Percentiles rank a stretch among this genome's conserved stretches.
These are phyloP conservation scores for Lecanicillium sp. DNA, from an alignment of 2,329 filamentous ascomycete genomes.

Conservation along the genomic window DNA sequence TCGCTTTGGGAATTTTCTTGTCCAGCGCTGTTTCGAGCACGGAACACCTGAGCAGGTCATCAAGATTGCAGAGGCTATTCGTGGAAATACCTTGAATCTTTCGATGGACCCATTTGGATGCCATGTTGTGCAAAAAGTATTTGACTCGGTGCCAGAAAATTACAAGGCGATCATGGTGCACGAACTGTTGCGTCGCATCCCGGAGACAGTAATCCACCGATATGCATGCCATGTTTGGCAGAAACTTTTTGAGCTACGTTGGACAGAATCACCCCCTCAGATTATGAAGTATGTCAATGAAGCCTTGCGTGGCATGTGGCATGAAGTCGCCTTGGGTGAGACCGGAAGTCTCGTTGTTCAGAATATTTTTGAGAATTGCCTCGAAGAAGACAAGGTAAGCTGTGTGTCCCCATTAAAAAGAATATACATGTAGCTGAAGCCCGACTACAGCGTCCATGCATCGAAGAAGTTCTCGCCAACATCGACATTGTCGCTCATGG, in stretches of 20 bases:
- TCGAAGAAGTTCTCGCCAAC: conserved; percentile 90
- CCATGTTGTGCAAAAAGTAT: conserved; percentile 97
- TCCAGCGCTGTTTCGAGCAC: conserved; percentile 98
- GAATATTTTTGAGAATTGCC: conserved; percentile 98
- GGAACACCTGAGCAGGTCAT: conserved; percentile 91
- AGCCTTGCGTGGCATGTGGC: conserved; percentile 92
- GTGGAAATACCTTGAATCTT: conserved; percentile 84
- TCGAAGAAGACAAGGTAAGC: conserved; percentile 93
- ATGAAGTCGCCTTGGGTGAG: conserved; percentile 93
- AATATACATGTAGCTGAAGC: no score
- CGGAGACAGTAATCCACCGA: conserved; percentile 95
- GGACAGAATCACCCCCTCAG: conserved; percentile 88
- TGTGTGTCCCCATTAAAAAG: conserved; percentile 2
- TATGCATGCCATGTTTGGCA: conserved; percentile 99
- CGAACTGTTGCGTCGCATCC: conserved; percentile 87
- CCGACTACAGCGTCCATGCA: conserved; percentile 72
- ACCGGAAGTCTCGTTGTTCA: conserved; percentile 97
- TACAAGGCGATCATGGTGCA: conserved; percentile 99
- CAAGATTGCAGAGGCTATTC: conserved; percentile 88
- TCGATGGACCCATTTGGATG: conserved; percentile 99
- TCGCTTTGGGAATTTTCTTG: conserved; percentile 95
- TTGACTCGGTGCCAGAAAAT: conserved; percentile 93
- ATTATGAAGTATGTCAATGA: conserved; percentile 99
- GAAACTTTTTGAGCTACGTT: conserved; percentile 96
- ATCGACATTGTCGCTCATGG: conserved; percentile 96